Evolutionary conservation across 108 stramenopile species (phyloP).

Genomic region (Skeletonema costatum): DNA sequence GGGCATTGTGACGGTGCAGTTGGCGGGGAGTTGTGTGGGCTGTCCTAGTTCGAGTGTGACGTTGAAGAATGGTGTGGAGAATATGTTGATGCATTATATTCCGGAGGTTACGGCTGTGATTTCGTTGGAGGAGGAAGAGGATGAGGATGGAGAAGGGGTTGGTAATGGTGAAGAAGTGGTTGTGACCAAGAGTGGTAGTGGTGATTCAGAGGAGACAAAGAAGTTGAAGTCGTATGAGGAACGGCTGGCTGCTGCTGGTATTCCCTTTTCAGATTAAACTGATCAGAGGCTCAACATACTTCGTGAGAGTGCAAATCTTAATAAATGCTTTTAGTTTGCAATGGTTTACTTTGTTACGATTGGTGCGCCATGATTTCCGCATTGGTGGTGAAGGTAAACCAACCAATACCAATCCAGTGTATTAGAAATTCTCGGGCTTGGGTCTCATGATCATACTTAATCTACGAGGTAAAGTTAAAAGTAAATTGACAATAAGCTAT

Average conservation of each 20-base stretch:
- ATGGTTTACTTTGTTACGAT: too few species aligned
- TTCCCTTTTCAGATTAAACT: slow-evolving; percentile 82
- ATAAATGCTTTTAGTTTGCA: too few species aligned
- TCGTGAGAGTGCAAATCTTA: too few species aligned
- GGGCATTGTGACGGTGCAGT: slow-evolving; percentile 79
- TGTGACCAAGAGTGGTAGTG: slow-evolving; percentile 10
- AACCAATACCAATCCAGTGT: too few species aligned
- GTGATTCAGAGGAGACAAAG: slow-evolving; percentile 31
- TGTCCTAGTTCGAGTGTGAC: slow-evolving; percentile 96
- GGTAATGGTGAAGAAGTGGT: slow-evolving; percentile 13
- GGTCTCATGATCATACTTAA: too few species aligned
- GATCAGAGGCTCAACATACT: too few species aligned
- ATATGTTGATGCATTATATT: slow-evolving; percentile 99
- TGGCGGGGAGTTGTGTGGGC: slow-evolving; percentile 94
- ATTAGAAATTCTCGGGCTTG: too few species aligned
- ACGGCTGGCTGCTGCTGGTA: slow-evolving; percentile 83
- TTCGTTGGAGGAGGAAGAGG: slow-evolving; percentile 80
- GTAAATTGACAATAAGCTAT: too few species aligned
- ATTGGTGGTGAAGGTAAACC: too few species aligned
- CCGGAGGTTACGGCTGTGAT: slow-evolving; percentile 94
- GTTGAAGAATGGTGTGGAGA: slow-evolving; percentile 98
- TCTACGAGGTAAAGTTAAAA: too few species aligned
- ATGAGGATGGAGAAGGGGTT: slow-evolving; percentile 45
- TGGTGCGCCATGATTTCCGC: too few species aligned
- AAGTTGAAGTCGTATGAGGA: slow-evolving; percentile 86